Evolutionary conservation across 2,329 filamentous ascomycete species (phyloP).

Genomic region (Xylaria sp.): DNA sequence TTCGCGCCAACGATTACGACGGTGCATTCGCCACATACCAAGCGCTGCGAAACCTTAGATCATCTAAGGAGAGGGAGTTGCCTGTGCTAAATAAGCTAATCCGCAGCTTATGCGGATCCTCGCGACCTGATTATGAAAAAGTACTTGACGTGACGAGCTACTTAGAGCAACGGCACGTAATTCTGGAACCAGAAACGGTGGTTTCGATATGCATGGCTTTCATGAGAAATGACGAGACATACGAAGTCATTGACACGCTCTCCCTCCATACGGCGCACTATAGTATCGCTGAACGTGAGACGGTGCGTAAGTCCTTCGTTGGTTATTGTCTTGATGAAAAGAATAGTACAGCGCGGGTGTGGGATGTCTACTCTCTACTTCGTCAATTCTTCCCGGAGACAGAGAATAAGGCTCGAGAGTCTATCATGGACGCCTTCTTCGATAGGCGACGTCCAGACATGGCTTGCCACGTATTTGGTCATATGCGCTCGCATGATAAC

Average conservation of each 20-base stretch:
- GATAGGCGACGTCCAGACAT: constrained; percentile 81
- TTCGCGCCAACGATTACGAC: constrained; percentile 77
- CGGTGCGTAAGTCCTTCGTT: constrained; percentile 74
- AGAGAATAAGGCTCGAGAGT: constrained; percentile 71
- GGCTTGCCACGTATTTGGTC: constrained; percentile 86
- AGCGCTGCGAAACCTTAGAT: constrained; percentile 67
- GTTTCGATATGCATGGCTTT: constrained; percentile 78
- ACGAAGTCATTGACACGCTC: constrained; percentile 84
- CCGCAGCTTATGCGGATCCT: constrained; percentile 70
- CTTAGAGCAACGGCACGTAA: constrained; percentile 75
- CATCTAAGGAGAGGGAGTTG: constrained; percentile 68
- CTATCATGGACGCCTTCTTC: constrained; percentile 87
- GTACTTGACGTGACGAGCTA: constrained; percentile 79
- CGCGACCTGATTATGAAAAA: constrained; percentile 72
- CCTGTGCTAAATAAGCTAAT: constrained; percentile 77
- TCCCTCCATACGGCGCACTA: constrained; percentile 78
- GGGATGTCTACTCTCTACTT: constrained; percentile 74
- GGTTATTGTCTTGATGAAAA: constrained; percentile 72
- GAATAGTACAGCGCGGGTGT: constrained; percentile 72
- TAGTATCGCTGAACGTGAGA: constrained; percentile 74
- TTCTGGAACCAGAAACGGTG: constrained; percentile 79
- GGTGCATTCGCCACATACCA: constrained; percentile 75
- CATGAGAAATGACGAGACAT: constrained; percentile 78
- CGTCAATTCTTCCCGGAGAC: constrained; percentile 74
- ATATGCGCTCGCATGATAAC: constrained; percentile 86